These are phyloP conservation scores for Podosphaera fusca DNA, from an alignment of 2,329 filamentous ascomycete species.

Conservation along the genomic window DNA sequence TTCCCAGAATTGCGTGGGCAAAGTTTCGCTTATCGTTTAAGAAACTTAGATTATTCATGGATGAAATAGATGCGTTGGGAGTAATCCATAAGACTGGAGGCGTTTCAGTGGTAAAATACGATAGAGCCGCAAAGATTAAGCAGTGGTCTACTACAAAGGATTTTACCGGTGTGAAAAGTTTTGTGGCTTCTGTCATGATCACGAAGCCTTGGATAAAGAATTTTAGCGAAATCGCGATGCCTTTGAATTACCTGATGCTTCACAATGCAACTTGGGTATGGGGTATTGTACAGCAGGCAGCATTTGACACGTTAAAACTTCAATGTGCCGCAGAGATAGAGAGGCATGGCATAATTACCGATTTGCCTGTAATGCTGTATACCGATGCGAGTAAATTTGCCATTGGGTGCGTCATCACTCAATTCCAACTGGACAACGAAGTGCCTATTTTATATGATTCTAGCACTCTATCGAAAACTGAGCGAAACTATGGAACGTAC, in stretches of 20 bases:
- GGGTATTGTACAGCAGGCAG: background rate
- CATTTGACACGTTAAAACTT: background rate
- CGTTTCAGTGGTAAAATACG: background rate
- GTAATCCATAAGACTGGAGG: background rate
- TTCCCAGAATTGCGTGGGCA: background rate
- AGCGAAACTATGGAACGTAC: background rate
- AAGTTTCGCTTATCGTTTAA: background rate
- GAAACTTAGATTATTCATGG: slow-evolving; percentile 1
- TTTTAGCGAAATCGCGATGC: slow-evolving; percentile 1
- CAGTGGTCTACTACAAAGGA: background rate
- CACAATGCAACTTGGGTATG: background rate
- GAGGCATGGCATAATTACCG: background rate
- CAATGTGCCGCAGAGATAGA: background rate
- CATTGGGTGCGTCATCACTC: background rate
- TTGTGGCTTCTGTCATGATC: background rate
- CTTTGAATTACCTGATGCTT: background rate
- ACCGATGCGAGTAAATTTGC: slow-evolving; percentile 1
- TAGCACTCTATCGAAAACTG: background rate
- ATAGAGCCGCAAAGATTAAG: background rate
- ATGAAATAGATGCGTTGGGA: background rate
- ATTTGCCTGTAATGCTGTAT: background rate
- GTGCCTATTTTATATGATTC: slow-evolving; percentile 1
- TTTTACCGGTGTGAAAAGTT: background rate
- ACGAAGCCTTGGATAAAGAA: background rate
- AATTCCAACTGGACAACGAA: background rate